phyloP scores from a whole-genome alignment of 345 rosid genomes.

The Tarenaya hassleriana region DNA sequence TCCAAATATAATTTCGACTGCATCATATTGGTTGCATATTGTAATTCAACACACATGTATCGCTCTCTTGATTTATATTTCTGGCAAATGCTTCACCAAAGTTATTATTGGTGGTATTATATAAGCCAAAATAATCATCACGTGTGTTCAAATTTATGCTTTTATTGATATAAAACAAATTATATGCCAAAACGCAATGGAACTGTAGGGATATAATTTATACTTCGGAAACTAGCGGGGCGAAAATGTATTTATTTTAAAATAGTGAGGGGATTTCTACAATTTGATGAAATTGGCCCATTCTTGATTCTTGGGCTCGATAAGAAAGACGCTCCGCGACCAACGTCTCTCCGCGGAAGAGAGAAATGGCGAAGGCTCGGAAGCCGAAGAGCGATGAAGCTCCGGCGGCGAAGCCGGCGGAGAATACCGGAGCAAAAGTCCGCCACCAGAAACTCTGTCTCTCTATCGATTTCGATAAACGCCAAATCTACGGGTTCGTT shows the following conservation, averaged over 20 bases:
- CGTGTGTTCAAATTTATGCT: too few relatives aligned
- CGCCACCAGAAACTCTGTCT: conserved; percentile 96
- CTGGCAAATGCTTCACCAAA: too few relatives aligned
- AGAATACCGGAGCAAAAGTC: conserved; percentile 64
- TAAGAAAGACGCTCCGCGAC: conserved; percentile 15
- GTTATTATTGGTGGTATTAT: too few relatives aligned
- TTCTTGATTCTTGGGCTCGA: background rate
- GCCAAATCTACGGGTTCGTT: conserved; percentile 79
- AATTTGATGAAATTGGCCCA: conserved; percentile 7
- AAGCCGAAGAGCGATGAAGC: conserved; percentile 71
- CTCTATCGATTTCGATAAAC: conserved; percentile 60
- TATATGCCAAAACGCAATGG: too few relatives aligned
- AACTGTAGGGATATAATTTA: background rate
- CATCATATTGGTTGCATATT: too few relatives aligned
- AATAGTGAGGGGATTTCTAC: conserved; percentile 8
- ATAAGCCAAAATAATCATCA: too few relatives aligned
- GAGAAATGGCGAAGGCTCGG: conserved; percentile 83
- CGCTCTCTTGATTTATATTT: too few relatives aligned
- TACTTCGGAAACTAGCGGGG: background rate
- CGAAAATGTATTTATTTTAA: background rate
- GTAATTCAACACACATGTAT: too few relatives aligned
- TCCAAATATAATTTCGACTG: too few relatives aligned
- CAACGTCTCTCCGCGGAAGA: conserved; percentile 1
- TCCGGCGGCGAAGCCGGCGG: conserved; percentile 55
- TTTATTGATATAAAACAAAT: too few relatives aligned